These are phyloP conservation scores for Schrenkiella parvula DNA, from an alignment of 345 rosid genomes.

Conservation along the genomic window DNA sequence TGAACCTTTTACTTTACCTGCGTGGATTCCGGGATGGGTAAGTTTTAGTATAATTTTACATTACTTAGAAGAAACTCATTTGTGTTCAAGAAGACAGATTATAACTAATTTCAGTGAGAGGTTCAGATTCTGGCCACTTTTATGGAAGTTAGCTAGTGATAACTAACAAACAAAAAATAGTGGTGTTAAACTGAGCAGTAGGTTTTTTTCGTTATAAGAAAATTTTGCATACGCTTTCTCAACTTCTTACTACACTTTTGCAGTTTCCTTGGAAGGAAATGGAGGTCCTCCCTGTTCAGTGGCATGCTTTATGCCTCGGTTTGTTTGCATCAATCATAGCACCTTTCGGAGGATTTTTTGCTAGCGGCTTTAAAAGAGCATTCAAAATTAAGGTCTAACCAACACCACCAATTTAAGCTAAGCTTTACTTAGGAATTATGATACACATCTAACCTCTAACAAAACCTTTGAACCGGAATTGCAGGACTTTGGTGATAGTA, in stretches of 20 bases:
- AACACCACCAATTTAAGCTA: not conserved
- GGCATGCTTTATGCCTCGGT: constrained; percentile 92
- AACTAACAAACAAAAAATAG: not conserved
- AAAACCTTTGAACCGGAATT: not conserved
- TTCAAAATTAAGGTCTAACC: constrained; percentile 77
- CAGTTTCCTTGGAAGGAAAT: constrained; percentile 95
- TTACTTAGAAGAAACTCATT: not conserved
- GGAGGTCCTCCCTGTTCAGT: constrained; percentile 77
- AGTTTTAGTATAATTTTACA: constrained; percentile 14
- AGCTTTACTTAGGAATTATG: not conserved
- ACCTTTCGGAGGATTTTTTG: constrained; percentile 98
- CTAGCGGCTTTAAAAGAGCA: constrained; percentile 97
- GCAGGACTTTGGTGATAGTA: constrained; percentile 99
- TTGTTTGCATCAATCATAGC: constrained; percentile 98
- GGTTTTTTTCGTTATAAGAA: not conserved
- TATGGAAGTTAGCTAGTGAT: not conserved
- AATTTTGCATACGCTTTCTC: not conserved
- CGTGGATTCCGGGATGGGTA: constrained; percentile 72
- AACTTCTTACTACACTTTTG: constrained; percentile 12
- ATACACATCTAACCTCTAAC: not conserved
- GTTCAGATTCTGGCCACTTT: constrained; percentile 1
- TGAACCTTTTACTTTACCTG: constrained; percentile 56
- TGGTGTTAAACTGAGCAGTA: not conserved
- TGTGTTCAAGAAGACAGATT: not conserved
- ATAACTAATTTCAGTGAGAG: not conserved